Percentiles rank a stretch among this genome's conserved stretches.
phyloP scores from a whole-genome alignment of 2,329 filamentous ascomycete species.

The Nothopassalora personata region DNA sequence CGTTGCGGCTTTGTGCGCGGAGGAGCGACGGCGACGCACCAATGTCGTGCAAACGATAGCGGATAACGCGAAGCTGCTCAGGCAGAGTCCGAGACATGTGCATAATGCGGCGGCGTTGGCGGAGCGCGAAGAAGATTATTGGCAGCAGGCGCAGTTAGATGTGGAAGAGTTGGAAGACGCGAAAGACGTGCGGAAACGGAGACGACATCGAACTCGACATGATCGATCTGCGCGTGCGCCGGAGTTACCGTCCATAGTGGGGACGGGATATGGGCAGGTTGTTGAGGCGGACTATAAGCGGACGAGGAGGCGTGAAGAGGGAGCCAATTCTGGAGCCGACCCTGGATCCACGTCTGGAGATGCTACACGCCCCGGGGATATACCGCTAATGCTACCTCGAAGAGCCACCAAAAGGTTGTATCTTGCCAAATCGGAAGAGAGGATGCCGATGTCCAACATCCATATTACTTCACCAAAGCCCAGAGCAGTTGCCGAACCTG shows the following conservation, averaged over 20 bases:
- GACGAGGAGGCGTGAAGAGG: neutral
- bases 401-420: neutral
- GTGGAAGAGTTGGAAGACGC: neutral
- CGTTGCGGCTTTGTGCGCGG: constrained; percentile 32
- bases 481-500: too few relatives aligned
- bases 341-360: too few relatives aligned
- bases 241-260: constrained; percentile 28
- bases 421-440: too few relatives aligned
- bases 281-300: constrained; percentile 3
- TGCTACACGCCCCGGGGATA: too few relatives aligned
- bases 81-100: constrained; percentile 28
- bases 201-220: neutral
- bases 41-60: constrained; percentile 31
- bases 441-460: too few relatives aligned
- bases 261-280: constrained; percentile 22
- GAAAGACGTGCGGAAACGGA: neutral
- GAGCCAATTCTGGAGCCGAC: too few relatives aligned
- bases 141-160: neutral
- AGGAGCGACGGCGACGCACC: constrained; percentile 33
- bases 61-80: constrained; percentile 32
- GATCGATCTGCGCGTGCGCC: neutral
- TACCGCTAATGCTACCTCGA: neutral
- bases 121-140: neutral
- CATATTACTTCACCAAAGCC: too few relatives aligned
- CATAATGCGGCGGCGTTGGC: constrained; percentile 18